Evolutionary conservation across 768 basidiomycete species (phyloP).

Genomic region (Macrolepiota dolichaula): DNA sequence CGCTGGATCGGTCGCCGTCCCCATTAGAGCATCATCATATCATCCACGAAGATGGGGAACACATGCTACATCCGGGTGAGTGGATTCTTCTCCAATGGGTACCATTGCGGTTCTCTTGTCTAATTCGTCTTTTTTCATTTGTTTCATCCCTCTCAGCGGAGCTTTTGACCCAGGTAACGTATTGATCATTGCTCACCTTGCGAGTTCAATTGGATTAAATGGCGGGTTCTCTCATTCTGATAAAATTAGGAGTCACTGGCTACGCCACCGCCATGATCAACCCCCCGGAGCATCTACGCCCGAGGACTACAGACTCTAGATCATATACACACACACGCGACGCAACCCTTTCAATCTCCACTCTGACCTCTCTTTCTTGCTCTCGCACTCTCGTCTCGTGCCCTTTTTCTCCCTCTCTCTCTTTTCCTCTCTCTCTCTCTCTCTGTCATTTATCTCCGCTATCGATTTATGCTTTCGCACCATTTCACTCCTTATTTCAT

Average conservation of each 20-base stretch:
- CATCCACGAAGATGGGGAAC: slow-evolving; percentile 2
- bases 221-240: not conserved
- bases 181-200: not conserved
- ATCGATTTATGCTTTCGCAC: slow-evolving; percentile 9
- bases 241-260: not conserved
- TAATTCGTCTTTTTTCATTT: not conserved
- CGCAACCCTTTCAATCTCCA: not conserved
- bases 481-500: not conserved
- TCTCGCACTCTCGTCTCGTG: too few species aligned
- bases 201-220: too few species aligned
- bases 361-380: not conserved
- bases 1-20: slow-evolving; percentile 3
- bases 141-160: slow-evolving; percentile 1
- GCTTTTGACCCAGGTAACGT: slow-evolving; percentile 6
- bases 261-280: not conserved
- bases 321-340: not conserved
- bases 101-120: not conserved
- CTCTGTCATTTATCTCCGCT: not conserved
- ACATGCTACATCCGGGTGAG: slow-evolving; percentile 11
- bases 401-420: too few species aligned
- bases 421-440: not conserved
- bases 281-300: not conserved
- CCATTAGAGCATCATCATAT: slow-evolving; percentile 4
- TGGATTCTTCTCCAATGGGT: not conserved
- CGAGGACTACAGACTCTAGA: not conserved